Evolutionary conservation across 371 early-diverging fungal genomes (phyloP), one percentile per base, ranked within the genome.

Genomic region (Circinella umbellata): DNA sequence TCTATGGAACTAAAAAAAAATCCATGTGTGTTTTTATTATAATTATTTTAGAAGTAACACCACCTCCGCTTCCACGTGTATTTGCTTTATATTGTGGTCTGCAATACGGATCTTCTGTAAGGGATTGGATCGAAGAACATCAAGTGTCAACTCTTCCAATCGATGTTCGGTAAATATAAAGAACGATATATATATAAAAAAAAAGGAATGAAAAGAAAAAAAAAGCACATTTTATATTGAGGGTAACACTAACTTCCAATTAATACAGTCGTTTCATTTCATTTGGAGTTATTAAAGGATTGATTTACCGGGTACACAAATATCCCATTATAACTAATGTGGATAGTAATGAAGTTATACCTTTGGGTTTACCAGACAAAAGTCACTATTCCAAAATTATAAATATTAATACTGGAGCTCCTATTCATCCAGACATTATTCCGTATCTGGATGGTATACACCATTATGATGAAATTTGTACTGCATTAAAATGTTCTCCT

Each of bases 301-400:
- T 94, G 69, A 79, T 95, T 8, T 89, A 90, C 69, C 87, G 95
- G 36, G 89, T 95, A 1, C 93, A 94, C 79, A 93, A 91, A 71
- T 95, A 93, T 76, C 94, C 95, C 0, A 84, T 94, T 17, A 64
- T 91, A 55, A 79, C 71, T 13, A 73, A 67, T 51, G 61, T 71
- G 46, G 69, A 61, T 20, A 42, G 61, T 27, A 61, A 55, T 51
- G 57, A 68, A 39, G 35, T 42, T 6, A 11, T 42, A 39, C 35
- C 34, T 15, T 39, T 60, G 36, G 55, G 61, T 34, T 55, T 72
- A 48, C 72, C 76, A 27, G 27, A 68, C 37, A 62, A 69, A 34
- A 67, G 67, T 48, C 63, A 72, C 48, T 64, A 77, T 49, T 37
- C 61, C 34, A 70, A 68, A 5, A 65, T 78, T 6, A 70, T 81